These are phyloP conservation scores for Suillus subluteus DNA, from an alignment of 768 basidiomycete species.

Conservation along the genomic window DNA sequence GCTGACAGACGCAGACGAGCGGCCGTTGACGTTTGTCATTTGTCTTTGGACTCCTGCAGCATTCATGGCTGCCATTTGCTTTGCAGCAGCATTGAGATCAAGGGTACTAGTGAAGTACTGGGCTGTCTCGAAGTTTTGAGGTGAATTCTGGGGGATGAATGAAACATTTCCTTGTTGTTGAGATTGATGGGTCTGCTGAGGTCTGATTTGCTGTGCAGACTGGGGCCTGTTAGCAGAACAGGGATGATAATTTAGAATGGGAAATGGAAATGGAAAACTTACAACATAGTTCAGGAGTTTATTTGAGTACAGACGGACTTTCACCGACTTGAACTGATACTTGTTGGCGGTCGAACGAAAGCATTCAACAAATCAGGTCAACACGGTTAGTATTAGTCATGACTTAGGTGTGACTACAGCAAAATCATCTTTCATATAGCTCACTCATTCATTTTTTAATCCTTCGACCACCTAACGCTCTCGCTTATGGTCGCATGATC, in stretches of 20 bases:
- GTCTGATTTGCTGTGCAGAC: conserved; percentile 44
- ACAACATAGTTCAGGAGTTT: conserved; percentile 36
- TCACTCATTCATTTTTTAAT: not conserved
- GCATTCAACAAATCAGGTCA: conserved; percentile 7
- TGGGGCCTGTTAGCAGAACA: conserved; percentile 31
- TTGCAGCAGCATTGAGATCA: conserved; percentile 69
- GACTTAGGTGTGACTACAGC: not conserved
- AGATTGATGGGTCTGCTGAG: conserved; percentile 21
- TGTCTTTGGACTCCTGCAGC: conserved; percentile 53
- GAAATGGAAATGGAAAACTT: conserved; percentile 19
- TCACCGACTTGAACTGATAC: conserved; percentile 10
- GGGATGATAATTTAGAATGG: conserved; percentile 9
- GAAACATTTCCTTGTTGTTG: conserved; percentile 18
- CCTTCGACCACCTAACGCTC: not conserved
- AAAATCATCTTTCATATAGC: conserved; percentile 14
- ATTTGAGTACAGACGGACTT: conserved; percentile 8
- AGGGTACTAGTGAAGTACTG: conserved; percentile 50
- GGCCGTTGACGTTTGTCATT: conserved; percentile 60
- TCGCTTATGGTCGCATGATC: not conserved
- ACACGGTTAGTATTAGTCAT: not conserved
- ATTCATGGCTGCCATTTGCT: conserved; percentile 81
- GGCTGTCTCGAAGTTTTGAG: conserved; percentile 37
- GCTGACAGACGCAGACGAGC: conserved; percentile 43
- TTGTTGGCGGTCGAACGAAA: conserved; percentile 9
- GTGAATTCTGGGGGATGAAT: conserved; percentile 23